phyloP scores from a whole-genome alignment of 192 early-diverging fungal genomes.

The Physocladia obscura region DNA sequence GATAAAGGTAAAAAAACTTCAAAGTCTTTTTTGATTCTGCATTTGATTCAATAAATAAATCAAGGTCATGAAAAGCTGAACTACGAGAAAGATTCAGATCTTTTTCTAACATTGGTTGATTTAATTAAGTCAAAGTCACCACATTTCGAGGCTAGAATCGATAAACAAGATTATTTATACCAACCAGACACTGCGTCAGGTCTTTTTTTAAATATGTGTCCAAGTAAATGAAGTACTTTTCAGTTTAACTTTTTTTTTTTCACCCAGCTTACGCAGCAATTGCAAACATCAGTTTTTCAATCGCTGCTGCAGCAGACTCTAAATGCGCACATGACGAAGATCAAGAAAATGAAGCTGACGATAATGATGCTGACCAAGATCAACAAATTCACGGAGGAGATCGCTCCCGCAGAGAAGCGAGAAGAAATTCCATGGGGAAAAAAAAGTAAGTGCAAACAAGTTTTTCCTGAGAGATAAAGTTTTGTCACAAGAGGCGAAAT shows the following conservation, averaged over 20 bases:
- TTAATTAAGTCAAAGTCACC: constrained; percentile 40
- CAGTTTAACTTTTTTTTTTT: background rate
- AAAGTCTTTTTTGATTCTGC: background rate
- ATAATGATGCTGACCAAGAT: background rate
- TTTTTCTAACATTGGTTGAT: constrained; percentile 49
- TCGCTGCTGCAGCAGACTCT: background rate
- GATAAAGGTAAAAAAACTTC: constrained; percentile 42
- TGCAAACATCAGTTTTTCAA: background rate
- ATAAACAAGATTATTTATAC: constrained; percentile 58
- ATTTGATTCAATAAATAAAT: constrained; percentile 20
- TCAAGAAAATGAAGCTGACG: background rate
- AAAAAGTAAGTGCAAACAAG: background rate
- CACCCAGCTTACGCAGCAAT: background rate
- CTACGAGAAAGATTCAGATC: constrained; percentile 52
- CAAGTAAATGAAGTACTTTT: background rate
- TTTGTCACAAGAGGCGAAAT: background rate
- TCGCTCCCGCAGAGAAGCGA: background rate
- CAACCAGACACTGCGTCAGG: constrained; percentile 28
- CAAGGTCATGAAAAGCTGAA: constrained; percentile 47
- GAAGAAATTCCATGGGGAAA: background rate
- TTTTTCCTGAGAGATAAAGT: background rate
- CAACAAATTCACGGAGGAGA: background rate
- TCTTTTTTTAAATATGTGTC: constrained; percentile 14
- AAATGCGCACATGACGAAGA: background rate
- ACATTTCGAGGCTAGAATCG: constrained; percentile 50